Base-by-base conservation (phyloP, 768 basidiomycete species). In the Fomitopsis serialis region DNA sequence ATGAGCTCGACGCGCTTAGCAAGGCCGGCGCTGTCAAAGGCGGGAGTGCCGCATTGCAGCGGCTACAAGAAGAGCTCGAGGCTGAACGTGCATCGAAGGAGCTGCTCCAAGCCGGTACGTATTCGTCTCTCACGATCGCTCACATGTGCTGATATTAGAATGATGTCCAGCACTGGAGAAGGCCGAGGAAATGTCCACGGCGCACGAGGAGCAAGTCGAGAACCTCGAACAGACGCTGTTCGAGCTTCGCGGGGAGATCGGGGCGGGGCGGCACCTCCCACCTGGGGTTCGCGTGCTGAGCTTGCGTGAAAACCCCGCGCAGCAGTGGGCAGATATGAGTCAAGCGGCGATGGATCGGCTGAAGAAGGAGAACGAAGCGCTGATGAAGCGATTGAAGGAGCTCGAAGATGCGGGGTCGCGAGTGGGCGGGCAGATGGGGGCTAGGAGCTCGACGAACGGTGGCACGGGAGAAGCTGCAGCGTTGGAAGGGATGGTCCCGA, bases 301-400 rank as follows among this genome's bases (percentile, higher is more conserved):
- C 46, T 68, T 95, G 58, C 70, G 68, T 8, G 83, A 87, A 43
- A 95, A 94, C 60, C 95, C 95, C 0, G 90, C 89, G n/a, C 78
- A 85, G 58, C 75, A 84, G 58, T 91, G 92, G 81, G 80, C 80
- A 13, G 89, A 90, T 43, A 71, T 91, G 25, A 77, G 93, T 45
- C 78, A 85, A 57, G 85, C 78, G 21, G 84, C 78, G 19, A 76
- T 98, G 72, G 85, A 93, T 35, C 73, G 85, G 21, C 72, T 98
- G 32, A 83, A 79, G 68, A 72, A 69, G 42, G 96, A 99, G 74
- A 99, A 98, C 63, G 80, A 82, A 43, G 92, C 89, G 1, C 71
- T 98, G 19, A 69, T 96, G 56, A 78, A 75, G 45, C 72, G 87
- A 42, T 63, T 96, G 51, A 74, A 72, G 58, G 82, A 81, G 13